phyloP scores from a whole-genome alignment of 768 basidiomycete species.

The Leucocoprinus leucothites region DNA sequence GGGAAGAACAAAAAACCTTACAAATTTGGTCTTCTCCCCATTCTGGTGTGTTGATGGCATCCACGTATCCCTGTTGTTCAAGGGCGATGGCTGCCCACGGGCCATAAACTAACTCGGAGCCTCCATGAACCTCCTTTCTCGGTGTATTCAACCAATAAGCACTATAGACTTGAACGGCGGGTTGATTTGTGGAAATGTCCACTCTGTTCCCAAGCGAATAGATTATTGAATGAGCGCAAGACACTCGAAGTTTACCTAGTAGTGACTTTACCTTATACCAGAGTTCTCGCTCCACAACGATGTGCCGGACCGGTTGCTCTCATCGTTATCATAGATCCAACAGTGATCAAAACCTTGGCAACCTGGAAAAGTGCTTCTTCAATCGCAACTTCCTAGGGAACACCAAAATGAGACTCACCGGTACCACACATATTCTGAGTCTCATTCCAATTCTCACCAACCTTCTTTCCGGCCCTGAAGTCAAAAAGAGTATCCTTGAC shows the following conservation, averaged over 20 bases:
- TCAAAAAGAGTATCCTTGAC: conserved; percentile 35
- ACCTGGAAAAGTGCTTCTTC: conserved; percentile 20
- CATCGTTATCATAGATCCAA: conserved; percentile 44
- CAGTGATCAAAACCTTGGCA: conserved; percentile 49
- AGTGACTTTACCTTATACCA: conserved; percentile 39
- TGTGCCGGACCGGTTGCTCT: conserved; percentile 25
- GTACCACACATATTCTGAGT: conserved; percentile 25
- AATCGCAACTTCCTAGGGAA: neutral
- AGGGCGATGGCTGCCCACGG: conserved; percentile 45
- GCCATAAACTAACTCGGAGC: conserved; percentile 37
- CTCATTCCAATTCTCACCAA: conserved; percentile 33
- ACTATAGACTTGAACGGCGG: conserved; percentile 49
- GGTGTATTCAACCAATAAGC: conserved; percentile 42
- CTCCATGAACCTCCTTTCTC: conserved; percentile 48
- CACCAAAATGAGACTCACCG: conserved; percentile 17
- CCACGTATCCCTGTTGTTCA: conserved; percentile 52
- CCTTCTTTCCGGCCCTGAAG: conserved; percentile 31
- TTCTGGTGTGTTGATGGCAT: conserved; percentile 54
- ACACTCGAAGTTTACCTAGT: neutral
- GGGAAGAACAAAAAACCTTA: conserved; percentile 24
- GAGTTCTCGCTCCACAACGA: conserved; percentile 46
- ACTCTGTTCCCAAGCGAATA: conserved; percentile 32
- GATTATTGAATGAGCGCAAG: neutral
- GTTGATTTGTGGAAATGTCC: conserved; percentile 48
- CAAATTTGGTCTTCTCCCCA: conserved; percentile 53